A percentile compares a stretch with the other conserved stretches of the same genome.
phyloP scores from a whole-genome alignment of 1,284 basidiomycete genomes.

The Cystobasidiaceae sp. region DNA sequence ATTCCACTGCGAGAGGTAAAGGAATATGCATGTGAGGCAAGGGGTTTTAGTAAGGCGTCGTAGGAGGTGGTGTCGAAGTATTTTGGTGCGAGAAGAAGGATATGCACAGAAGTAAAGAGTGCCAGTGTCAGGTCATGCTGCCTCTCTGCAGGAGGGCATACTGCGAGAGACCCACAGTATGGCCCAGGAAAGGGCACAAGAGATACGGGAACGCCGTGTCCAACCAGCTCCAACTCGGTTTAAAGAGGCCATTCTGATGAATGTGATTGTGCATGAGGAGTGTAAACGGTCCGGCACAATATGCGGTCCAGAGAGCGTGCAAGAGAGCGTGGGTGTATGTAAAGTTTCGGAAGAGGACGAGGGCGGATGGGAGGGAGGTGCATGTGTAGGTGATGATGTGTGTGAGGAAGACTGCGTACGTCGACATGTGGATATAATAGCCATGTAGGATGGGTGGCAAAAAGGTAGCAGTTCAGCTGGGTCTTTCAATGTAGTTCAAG shows the following conservation, averaged over 20 bases:
- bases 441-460: too few relatives aligned
- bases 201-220: slow-evolving; percentile 18
- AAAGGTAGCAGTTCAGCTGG: too few relatives aligned
- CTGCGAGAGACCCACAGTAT: background rate
- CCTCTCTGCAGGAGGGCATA: too few relatives aligned
- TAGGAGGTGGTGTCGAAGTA: too few relatives aligned
- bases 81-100: too few relatives aligned
- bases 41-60: too few relatives aligned
- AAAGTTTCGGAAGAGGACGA: slow-evolving; percentile 17
- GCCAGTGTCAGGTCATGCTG: too few relatives aligned
- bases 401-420: slow-evolving; percentile 17
- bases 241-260: slow-evolving; percentile 12
- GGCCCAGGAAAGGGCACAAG: slow-evolving; percentile 10
- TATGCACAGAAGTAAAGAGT: too few relatives aligned
- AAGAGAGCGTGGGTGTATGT: background rate
- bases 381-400: slow-evolving; percentile 18
- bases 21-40: background rate
- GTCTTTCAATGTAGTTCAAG: too few relatives aligned
- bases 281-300: slow-evolving; percentile 15
- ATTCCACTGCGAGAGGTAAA: background rate
- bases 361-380: slow-evolving; percentile 13
- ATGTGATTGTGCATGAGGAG: slow-evolving; percentile 27
- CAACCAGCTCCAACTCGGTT: background rate
- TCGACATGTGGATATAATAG: background rate
- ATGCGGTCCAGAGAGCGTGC: slow-evolving; percentile 4